These are phyloP conservation scores for Fusarium coicis DNA, from an alignment of 2,329 filamentous ascomycete genomes.

Conservation along the genomic window DNA sequence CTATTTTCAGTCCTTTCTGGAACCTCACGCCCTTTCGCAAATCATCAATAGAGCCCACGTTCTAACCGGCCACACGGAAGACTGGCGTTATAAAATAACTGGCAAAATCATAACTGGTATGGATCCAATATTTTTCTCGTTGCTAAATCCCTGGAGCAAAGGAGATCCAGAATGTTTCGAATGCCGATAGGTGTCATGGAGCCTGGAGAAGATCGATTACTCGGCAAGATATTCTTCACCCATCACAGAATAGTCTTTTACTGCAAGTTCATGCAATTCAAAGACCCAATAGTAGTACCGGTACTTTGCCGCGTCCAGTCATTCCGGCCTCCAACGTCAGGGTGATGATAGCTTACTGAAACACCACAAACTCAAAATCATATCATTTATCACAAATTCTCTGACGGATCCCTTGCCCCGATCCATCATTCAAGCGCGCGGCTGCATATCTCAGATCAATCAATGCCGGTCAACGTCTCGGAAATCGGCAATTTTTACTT, in stretches of 20 bases:
- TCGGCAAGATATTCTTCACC: neutral
- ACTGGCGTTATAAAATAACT: neutral
- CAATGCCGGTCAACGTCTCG: slow-evolving; percentile 25
- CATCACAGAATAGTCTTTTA: neutral
- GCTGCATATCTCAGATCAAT: slow-evolving; percentile 14
- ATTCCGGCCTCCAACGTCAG: neutral
- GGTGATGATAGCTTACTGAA: neutral
- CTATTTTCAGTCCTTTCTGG: neutral
- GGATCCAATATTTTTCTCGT: neutral
- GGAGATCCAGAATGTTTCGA: neutral
- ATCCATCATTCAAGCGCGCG: slow-evolving; percentile 26
- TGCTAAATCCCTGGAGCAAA: neutral
- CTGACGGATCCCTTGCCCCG: neutral
- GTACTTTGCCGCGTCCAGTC: neutral
- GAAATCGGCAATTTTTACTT: slow-evolving; percentile 11
- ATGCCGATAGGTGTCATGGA: neutral
- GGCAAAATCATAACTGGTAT: neutral
- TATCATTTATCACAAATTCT: slow-evolving; percentile 1
- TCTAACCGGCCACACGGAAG: neutral
- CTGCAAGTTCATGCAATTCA: neutral
- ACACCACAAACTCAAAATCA: neutral
- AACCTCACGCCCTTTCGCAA: neutral
- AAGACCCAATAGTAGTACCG: neutral
- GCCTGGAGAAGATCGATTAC: neutral
- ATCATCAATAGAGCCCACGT: neutral